Percentiles rank a stretch among this genome's conserved stretches.
phyloP scores from a whole-genome alignment of 257 asterid species.

The Parsonsia alboflavescens region DNA sequence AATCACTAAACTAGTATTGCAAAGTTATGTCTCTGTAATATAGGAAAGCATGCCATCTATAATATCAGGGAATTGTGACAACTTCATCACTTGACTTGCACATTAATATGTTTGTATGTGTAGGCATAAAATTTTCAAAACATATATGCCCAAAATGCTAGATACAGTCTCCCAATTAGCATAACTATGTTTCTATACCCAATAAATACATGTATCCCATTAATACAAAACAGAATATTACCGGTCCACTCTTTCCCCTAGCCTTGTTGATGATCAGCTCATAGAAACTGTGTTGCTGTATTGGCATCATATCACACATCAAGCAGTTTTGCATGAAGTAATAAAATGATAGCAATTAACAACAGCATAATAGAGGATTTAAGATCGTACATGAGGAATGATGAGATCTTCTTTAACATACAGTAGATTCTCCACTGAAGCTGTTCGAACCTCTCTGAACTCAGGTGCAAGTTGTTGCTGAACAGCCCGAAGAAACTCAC shows the following conservation, averaged over 20 bases:
- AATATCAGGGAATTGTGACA: not conserved
- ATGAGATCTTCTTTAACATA: constrained; percentile 99
- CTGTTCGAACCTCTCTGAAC: constrained; percentile 88
- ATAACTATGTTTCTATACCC: not conserved
- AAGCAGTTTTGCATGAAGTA: constrained; percentile 5
- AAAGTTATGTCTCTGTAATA: not conserved
- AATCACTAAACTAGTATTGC: not conserved
- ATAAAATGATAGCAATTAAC: not conserved
- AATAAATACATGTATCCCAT: not conserved
- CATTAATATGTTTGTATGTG: not conserved
- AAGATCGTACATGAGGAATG: constrained; percentile 79
- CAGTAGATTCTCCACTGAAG: constrained; percentile 93
- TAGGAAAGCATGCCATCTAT: not conserved
- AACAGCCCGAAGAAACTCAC: constrained; percentile 92
- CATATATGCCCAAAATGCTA: too few species aligned
- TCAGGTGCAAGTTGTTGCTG: constrained; percentile 99
- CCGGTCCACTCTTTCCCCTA: constrained; percentile 99
- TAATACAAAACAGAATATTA: constrained; percentile 32
- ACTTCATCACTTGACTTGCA: not conserved
- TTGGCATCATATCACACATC: not conserved
- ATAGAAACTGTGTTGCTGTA: constrained; percentile 93
- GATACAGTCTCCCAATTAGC: not conserved
- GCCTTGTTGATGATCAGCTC: constrained; percentile 98
- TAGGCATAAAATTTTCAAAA: not conserved
- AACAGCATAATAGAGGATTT: not conserved